Evolutionary conservation across 1,139 yeast genomes (phyloP).

Genomic region (Chernovozyma aurita): DNA sequence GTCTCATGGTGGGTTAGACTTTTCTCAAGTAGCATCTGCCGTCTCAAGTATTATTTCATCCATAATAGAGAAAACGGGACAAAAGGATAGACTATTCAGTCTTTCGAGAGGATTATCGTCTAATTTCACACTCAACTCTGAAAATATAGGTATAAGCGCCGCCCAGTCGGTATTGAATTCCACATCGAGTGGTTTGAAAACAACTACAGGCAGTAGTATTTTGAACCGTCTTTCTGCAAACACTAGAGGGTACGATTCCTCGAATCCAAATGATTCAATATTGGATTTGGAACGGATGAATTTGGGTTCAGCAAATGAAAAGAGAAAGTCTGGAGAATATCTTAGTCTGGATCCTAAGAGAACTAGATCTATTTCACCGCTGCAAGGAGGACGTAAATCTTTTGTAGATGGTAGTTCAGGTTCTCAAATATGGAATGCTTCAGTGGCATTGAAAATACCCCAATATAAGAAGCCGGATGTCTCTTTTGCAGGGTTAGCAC

Average conservation of each 20-base stretch:
- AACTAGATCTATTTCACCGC: constrained; percentile 1
- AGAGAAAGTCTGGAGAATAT: constrained; percentile 6
- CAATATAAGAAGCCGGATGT: constrained; percentile 38
- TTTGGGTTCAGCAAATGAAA: constrained; percentile 3
- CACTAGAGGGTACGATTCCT: too few relatives aligned
- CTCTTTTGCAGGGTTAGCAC: too few relatives aligned
- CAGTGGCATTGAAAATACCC: constrained; percentile 34
- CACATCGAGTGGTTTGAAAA: too few relatives aligned
- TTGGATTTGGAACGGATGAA: constrained; percentile 1
- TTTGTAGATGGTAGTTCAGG: neutral
- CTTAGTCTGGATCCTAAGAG: constrained; percentile 2
- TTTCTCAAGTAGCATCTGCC: constrained; percentile 17
- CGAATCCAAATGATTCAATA: too few relatives aligned
- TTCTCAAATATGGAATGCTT: constrained; percentile 14
- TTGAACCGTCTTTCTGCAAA: too few relatives aligned
- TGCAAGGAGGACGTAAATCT: neutral
- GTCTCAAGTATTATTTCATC: constrained; percentile 25
- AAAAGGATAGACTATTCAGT: constrained; percentile 27
- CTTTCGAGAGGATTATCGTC: constrained; percentile 27
- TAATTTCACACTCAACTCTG: too few relatives aligned
- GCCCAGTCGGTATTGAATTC: too few relatives aligned
- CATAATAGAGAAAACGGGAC: constrained; percentile 24
- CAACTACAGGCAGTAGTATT: too few relatives aligned
- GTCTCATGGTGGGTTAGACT: constrained; percentile 11
- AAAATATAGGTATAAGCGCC: too few relatives aligned